Evolutionary conservation across 1,139 yeast genomes (phyloP), one percentile per base, ranked within the genome.

Genomic region (Insectozyma bohioensis): DNA sequence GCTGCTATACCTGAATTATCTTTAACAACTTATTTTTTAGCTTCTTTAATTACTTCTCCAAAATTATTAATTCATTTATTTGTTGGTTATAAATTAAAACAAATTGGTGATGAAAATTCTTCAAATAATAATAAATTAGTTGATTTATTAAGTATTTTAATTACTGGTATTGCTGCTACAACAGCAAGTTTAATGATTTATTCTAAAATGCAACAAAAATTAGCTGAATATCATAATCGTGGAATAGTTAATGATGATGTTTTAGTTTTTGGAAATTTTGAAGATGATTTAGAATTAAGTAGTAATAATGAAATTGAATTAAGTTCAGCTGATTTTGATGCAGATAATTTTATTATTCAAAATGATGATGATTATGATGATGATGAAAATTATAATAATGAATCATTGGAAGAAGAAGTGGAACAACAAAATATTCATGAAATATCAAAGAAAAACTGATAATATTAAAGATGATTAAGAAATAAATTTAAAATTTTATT

Each of bases 1-100:
- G 92, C 95, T 5, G 83, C 92, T 3, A 75, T 90, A 14, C 95
- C 95, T 0, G 83, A 85, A 19, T 69, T 88, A 12, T 67, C 81
- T 0, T 63, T 79, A 1, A 40, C 57, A 30, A 77, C 80, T 18
- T 92, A 84, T 54, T 65, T 80, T 6, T 54, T 80, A 25, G 95
- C 97, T 1, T 82, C 92, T 11, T 47, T 78, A 0, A 52, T 85
- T 17, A 80, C 95, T 1, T 76, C 95, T 0, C 97, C 97, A 3
- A 90, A 92, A 54, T 63, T 85, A 40, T 54, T 86, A 22, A 67
- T 87, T 37, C 90, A 85, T 50, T 62, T 86, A 6, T 90, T 87
- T 52, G 76, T 88, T 29, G 98, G 97, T 4, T 74, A 79, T 34
- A 78, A 88, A 41, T 55, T 92, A 26, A 85, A 81, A 39, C 76